Conservation (phyloP, 2,329 filamentous ascomycete species). For the Colletotrichum paranaense region DNA sequence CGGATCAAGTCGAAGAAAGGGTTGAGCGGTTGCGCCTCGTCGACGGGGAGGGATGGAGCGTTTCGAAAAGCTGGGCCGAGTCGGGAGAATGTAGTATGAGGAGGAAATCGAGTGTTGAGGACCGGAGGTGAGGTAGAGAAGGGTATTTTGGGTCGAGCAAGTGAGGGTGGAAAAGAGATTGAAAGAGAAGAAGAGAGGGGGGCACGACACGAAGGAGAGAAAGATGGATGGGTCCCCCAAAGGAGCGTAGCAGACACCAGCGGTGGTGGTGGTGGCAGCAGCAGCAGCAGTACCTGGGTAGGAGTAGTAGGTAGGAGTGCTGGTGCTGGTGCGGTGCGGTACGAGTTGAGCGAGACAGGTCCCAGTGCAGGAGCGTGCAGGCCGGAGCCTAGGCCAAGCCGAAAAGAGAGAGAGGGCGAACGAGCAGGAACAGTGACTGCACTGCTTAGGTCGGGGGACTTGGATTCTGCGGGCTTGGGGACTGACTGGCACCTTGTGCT, state of each 20-base stretch:
- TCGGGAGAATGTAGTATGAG: conserved; percentile 30
- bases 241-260: conserved; percentile 21
- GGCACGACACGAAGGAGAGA: conserved; percentile 37
- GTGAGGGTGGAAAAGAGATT: conserved; percentile 36
- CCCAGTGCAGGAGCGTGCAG: conserved; percentile 32
- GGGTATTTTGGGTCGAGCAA: conserved; percentile 25
- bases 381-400: conserved; percentile 25
- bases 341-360: conserved; percentile 34
- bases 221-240: conserved; percentile 32
- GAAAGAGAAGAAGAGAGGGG: conserved; percentile 36
- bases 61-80: conserved; percentile 34
- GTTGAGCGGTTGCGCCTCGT: conserved; percentile 43
- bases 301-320: conserved; percentile 8
- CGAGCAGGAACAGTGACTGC: conserved; percentile 23
- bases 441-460: conserved; percentile 12
- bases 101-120: conserved; percentile 28
- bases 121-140: conserved; percentile 31
- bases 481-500: conserved; percentile 27
- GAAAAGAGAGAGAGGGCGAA: conserved; percentile 27
- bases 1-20: conserved; percentile 39
- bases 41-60: conserved; percentile 42
- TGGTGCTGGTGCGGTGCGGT: conserved; percentile 22
- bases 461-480: conserved; percentile 8
- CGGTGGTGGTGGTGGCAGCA: conserved; percentile 2
- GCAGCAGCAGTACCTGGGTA: not conserved